Evolutionary conservation across 768 basidiomycete genomes (phyloP).

Genomic region (Melanogaster broomeanus): DNA sequence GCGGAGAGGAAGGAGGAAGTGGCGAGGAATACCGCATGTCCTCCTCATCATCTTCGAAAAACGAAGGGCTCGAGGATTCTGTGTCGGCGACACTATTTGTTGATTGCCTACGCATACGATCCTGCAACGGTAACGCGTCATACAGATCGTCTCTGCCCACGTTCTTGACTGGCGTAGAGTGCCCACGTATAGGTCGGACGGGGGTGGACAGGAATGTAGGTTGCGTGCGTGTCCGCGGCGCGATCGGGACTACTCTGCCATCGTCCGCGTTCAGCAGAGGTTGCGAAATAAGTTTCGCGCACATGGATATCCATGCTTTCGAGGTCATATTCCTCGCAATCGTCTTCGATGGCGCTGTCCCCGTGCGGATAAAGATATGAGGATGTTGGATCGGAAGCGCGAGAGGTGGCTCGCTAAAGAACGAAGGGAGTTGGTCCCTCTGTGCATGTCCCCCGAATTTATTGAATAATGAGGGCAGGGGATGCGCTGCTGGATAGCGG

Average conservation of each 20-base stretch:
- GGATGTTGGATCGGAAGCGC: too few species aligned
- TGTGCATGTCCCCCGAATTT: conserved; percentile 11
- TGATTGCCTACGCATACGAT: conserved; percentile 2
- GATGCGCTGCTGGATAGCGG: conserved; percentile 1
- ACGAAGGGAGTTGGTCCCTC: background rate
- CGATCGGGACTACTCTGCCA: conserved; percentile 56
- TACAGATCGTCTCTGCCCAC: background rate
- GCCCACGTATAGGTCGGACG: conserved; percentile 17
- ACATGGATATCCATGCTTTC: conserved; percentile 35
- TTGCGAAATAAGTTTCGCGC: conserved; percentile 54
- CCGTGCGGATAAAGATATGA: conserved; percentile 6
- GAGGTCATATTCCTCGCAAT: conserved; percentile 30
- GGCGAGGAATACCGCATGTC: conserved; percentile 21
- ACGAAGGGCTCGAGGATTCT: background rate
- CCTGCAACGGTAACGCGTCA: conserved; percentile 5
- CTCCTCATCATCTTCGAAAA: conserved; percentile 14
- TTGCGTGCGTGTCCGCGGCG: conserved; percentile 20
- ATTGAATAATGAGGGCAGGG: conserved; percentile 20
- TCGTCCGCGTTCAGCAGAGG: conserved; percentile 59
- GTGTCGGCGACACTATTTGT: background rate
- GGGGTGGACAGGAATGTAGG: conserved; percentile 14
- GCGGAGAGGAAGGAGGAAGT: conserved; percentile 45
- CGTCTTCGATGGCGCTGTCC: conserved; percentile 20
- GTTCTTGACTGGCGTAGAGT: conserved; percentile 25
- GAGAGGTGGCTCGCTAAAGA: background rate